Evolutionary conservation across 2,329 filamentous ascomycete genomes (phyloP).

Genomic region (Lithohypha guttulata): DNA sequence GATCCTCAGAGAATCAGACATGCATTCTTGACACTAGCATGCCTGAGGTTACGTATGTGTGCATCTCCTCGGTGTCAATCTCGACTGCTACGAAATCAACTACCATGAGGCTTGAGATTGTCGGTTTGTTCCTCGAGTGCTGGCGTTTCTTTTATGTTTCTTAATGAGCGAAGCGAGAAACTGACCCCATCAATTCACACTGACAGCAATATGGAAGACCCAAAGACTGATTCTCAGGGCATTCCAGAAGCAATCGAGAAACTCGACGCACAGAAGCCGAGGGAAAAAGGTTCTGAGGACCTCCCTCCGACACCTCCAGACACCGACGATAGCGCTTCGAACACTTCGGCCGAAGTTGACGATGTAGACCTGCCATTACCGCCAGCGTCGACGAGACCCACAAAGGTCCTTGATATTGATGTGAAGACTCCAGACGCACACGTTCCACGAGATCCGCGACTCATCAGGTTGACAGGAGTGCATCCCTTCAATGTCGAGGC

Average conservation of each 20-base stretch:
- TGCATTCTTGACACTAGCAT: no score
- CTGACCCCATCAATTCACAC: not conserved
- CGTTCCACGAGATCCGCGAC: slow-evolving; percentile 65
- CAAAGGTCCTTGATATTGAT: slow-evolving; percentile 60
- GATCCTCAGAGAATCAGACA: no score
- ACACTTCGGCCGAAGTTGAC: slow-evolving; percentile 11
- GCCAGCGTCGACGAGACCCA: slow-evolving; percentile 48
- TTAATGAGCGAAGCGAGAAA: not conserved
- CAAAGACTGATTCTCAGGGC: slow-evolving; percentile 10
- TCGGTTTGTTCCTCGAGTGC: not conserved
- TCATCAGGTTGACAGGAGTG: slow-evolving; percentile 77
- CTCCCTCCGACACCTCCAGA: slow-evolving; percentile 20
- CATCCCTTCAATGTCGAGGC: slow-evolving; percentile 90
- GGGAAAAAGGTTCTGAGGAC: slow-evolving; percentile 9
- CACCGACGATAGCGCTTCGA: slow-evolving; percentile 18
- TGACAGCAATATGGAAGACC: slow-evolving; percentile 12
- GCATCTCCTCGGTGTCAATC: no score
- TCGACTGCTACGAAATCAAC: no score
- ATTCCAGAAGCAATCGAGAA: slow-evolving; percentile 11
- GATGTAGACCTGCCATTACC: slow-evolving; percentile 52
- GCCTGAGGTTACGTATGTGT: no score
- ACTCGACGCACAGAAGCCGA: slow-evolving; percentile 9
- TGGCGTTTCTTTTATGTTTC: not conserved
- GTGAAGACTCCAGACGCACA: slow-evolving; percentile 73
- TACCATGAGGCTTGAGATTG: not conserved